These are phyloP conservation scores for Suhomyces maxii DNA, from an alignment of 1,139 yeast genomes.

Conservation along the genomic window DNA sequence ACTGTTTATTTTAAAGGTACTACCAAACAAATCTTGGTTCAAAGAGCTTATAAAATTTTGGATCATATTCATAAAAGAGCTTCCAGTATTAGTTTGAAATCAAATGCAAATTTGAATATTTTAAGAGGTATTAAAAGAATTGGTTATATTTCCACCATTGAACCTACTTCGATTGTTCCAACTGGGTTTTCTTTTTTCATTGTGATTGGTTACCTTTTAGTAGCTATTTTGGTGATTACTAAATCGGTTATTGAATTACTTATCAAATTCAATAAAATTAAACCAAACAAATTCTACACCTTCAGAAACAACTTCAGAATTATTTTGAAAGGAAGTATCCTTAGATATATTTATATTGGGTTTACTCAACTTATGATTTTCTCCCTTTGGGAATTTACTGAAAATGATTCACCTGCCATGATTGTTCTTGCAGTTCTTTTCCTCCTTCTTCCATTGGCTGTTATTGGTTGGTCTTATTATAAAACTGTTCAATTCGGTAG, in stretches of 20 bases:
- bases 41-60: constrained; percentile 50
- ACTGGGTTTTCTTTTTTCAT: constrained; percentile 78
- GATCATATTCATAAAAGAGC: constrained; percentile 25
- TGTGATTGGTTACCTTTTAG: constrained; percentile 57
- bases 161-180: constrained; percentile 69
- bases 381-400: constrained; percentile 74
- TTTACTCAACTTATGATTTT: constrained; percentile 69
- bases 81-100: constrained; percentile 31
- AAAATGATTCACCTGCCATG: constrained; percentile 71
- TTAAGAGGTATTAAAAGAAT: constrained; percentile 76
- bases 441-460: constrained; percentile 52
- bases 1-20: constrained; percentile 57
- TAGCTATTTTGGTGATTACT: constrained; percentile 48
- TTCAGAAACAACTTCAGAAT: constrained; percentile 55
- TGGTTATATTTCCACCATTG: constrained; percentile 66
- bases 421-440: constrained; percentile 68
- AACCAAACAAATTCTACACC: constrained; percentile 46
- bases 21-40: constrained; percentile 63
- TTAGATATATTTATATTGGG: constrained; percentile 72
- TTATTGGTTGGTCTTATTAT: constrained; percentile 60
- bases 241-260: constrained; percentile 53
- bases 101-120: constrained; percentile 54
- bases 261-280: constrained; percentile 43
- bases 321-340: constrained; percentile 65
- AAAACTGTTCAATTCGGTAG: constrained; percentile 60